These are phyloP conservation scores for Paracamarosporium sp. DNA, from an alignment of 2,329 filamentous ascomycete species.

Conservation along the genomic window DNA sequence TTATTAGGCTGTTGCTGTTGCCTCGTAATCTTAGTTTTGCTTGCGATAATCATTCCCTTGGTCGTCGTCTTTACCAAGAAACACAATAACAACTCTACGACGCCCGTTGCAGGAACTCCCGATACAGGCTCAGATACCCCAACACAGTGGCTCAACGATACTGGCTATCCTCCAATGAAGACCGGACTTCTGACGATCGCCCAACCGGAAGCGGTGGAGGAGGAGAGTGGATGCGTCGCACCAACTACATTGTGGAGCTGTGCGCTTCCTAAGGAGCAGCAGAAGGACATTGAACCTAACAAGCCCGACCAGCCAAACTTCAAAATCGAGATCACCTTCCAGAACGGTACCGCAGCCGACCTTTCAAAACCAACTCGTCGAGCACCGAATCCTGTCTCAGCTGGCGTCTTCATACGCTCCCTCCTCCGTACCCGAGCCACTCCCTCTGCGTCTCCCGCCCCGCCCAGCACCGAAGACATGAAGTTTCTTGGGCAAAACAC, in stretches of 20 bases:
- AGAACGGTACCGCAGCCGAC: conserved; percentile 56
- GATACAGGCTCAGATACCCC: conserved; percentile 22
- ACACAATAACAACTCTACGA: conserved; percentile 42
- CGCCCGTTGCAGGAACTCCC: conserved; percentile 28
- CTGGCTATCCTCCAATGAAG: conserved; percentile 84
- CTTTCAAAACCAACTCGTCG: conserved; percentile 51
- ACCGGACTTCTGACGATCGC: conserved; percentile 82
- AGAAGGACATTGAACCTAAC: conserved; percentile 68
- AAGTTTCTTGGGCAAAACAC: conserved; percentile 86
- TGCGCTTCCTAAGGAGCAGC: conserved; percentile 78
- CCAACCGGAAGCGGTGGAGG: conserved; percentile 69
- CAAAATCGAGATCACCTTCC: conserved; percentile 73
- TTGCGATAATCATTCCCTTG: conserved; percentile 50
- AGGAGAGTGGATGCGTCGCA: conserved; percentile 73
- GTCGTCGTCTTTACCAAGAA: conserved; percentile 41
- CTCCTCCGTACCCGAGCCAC: conserved; percentile 36
- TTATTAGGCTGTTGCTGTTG: conserved; percentile 46
- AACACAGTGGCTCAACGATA: conserved; percentile 79
- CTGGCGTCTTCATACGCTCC: conserved; percentile 42
- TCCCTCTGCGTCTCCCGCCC: conserved; percentile 59
- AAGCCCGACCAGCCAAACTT: conserved; percentile 77
- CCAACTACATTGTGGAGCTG: conserved; percentile 86
- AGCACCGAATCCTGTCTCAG: conserved; percentile 66
- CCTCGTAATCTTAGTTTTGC: conserved; percentile 39
- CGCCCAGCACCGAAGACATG: conserved; percentile 73